Evolutionary conservation across 257 asterid species (phyloP), one percentile per base, ranked within the genome.

Genomic region (Ligustrum vulgare): DNA sequence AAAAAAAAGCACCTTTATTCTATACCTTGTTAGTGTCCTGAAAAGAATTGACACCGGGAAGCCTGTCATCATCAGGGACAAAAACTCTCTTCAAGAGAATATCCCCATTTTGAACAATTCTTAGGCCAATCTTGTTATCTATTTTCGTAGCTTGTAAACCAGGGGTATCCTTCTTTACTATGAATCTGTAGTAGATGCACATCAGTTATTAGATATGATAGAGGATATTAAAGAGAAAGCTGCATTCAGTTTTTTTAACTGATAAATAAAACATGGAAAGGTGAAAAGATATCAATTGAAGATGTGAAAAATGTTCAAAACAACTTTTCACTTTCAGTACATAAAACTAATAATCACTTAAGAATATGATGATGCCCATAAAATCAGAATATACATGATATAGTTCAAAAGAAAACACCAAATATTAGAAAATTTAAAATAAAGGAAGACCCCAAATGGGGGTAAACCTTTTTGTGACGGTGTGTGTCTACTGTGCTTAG

Each of bases 31-130:
- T 91, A 34, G 98, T 95, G 80, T 95, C 99, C 80, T 91, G 89
- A 80, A 93, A 95, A 75, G 98, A 95, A 76, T 90, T 87, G 56
- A 91, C 94, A 81, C 96, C 98, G 20, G 96, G 84, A 62, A 95
- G 87, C 82, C 92, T 90, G 83, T 91, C 98, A 80, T 95, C 99
- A 67, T 95, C 97, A 64, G 96, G 97, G 71, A 93, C 94, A 80
- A 93, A 95, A 60, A 91, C 97, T 31, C 78, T 86, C 76, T 93
- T 87, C 86, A 93, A 22, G 32, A 95, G 80, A 78, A 95, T 90
- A 84, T 95, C 97, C 72, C 97, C 98, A 76, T 95, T 95, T 82
- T 95, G 99, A 77, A 95, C 97, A 15, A 90, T 90, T 77, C 99
- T 86, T 22, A 95, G 84, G 51, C 98, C 99, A 72, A 93, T 91